phyloP scores from a whole-genome alignment of 495 filamentous ascomycete species.

The Copromyces sp. region DNA sequence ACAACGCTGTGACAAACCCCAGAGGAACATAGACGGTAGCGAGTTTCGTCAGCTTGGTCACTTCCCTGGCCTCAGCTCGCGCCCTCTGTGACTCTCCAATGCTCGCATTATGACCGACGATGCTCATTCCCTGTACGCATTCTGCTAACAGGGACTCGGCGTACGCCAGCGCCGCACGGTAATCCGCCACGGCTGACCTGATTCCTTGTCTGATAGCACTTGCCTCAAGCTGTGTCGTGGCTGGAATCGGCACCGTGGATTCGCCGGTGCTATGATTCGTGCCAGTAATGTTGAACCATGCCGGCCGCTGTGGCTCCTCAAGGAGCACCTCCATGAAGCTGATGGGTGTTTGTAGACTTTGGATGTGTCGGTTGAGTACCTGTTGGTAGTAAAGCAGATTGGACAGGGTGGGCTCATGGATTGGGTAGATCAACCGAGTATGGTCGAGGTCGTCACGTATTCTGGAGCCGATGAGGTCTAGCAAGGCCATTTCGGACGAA shows the following conservation, averaged over 20 bases:
- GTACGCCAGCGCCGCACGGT: not conserved
- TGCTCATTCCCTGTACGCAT: conserved; percentile 15
- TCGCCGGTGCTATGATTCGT: not conserved
- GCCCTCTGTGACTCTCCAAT: conserved; percentile 20
- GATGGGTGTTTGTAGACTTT: conserved; percentile 4
- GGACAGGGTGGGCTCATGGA: too few relatives aligned
- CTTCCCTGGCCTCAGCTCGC: conserved; percentile 16
- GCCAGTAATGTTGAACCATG: not conserved
- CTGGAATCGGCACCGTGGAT: too few relatives aligned
- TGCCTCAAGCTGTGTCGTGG: too few relatives aligned
- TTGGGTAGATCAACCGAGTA: too few relatives aligned
- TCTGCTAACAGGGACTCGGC: conserved; percentile 4
- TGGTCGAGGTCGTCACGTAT: too few relatives aligned
- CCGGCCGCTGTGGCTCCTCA: too few relatives aligned
- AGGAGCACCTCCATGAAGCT: too few relatives aligned
- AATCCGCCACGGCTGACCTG: not conserved
- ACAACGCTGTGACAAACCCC: conserved; percentile 20
- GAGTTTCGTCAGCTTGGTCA: conserved; percentile 20
- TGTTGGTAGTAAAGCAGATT: conserved; percentile 5
- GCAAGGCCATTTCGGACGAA: too few relatives aligned
- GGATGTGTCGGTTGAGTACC: conserved; percentile 17
- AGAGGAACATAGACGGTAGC: conserved; percentile 19
- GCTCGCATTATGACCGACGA: conserved; percentile 15
- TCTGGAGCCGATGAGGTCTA: too few relatives aligned
- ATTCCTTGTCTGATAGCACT: too few relatives aligned